Base-by-base conservation (phyloP, 2,329 filamentous ascomycete genomes). In the Chalara sp. region DNA sequence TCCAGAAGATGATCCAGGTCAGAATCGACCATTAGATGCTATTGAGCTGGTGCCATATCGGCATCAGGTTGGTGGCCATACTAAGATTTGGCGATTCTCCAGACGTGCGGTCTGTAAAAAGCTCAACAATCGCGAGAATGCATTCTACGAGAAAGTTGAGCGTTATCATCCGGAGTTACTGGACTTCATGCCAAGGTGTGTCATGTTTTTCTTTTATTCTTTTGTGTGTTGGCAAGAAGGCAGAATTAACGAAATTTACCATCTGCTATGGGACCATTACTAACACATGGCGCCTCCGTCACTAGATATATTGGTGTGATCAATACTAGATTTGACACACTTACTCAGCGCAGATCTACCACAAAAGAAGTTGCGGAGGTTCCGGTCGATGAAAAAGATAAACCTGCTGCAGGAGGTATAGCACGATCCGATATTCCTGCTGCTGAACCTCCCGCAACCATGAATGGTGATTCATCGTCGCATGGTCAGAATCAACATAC, bases 81-180 rank as follows among this genome's bases (percentile, higher is more conserved):
- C 90, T 6, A 96, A 92, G 0, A 80, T 99, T 35, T 99, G 95
- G 79, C 86, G 92, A 41, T 97, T 99, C 66, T 97, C 93, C 13
- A 84, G 89, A 58, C 82, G 91, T 61, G 93, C 93, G 50, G 91
- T 99, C 8, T 99, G 93, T 76, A 99, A 99, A 70, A 90, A 96
- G 70, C 79, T 99, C 64, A 99, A 96, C 68, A 99, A 96, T 67
- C 81, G 92, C 63, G 93, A 99, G 67, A 99, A 99, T 69, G 89
- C 96, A 70, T 99, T 99, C 66, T 99, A 99, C 68, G 93, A 99
- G 70, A 93, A 86, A 49, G 89, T 97, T 62, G 93, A 99, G 72
- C 83, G 82, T 63, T 83, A 89, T 59, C 92, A 99, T 68, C 88
- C 90, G 57, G 87, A 96, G 65, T 77, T 99, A 62, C 73, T 99